These are phyloP conservation scores for Candida palmyrensis DNA, from an alignment of 805 yeast genomes.

Conservation along the genomic window DNA sequence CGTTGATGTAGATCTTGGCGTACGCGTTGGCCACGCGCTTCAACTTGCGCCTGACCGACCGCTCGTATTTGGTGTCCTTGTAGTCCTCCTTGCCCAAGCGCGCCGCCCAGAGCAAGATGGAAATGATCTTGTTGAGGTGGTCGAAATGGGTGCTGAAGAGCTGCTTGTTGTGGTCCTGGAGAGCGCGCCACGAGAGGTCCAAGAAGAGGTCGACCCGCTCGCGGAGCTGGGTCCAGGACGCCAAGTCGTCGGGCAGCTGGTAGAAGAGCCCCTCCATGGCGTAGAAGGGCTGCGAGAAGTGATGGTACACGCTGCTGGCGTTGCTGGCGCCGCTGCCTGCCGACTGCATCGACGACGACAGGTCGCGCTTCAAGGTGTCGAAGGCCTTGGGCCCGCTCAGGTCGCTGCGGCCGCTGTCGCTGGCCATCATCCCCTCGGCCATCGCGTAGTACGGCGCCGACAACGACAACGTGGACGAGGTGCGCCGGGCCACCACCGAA, in stretches of 20 bases:
- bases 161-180: conserved; percentile 45
- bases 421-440: background rate
- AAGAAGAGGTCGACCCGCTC: conserved; percentile 44
- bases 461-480: no score
- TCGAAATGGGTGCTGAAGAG: conserved; percentile 52
- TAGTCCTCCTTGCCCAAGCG: conserved; percentile 52
- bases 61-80: conserved; percentile 40
- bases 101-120: conserved; percentile 49
- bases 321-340: conserved; percentile 17
- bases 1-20: conserved; percentile 62
- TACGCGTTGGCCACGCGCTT: conserved; percentile 50
- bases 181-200: conserved; percentile 44
- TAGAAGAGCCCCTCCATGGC: conserved; percentile 45
- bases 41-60: conserved; percentile 43
- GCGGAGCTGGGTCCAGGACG: conserved; percentile 53
- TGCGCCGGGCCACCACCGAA: conserved; percentile 10
- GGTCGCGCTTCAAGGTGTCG: conserved; percentile 33
- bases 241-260: conserved; percentile 53
- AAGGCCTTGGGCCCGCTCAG: conserved; percentile 7
- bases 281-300: conserved; percentile 38
- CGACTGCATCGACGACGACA: conserved; percentile 27
- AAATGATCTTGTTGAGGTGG: conserved; percentile 47
- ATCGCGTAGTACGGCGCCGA: conserved; percentile 3
- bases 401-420: background rate
- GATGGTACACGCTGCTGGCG: conserved; percentile 30